Base-by-base conservation (phyloP, 768 basidiomycete genomes). In the Tylopilus balloui region DNA sequence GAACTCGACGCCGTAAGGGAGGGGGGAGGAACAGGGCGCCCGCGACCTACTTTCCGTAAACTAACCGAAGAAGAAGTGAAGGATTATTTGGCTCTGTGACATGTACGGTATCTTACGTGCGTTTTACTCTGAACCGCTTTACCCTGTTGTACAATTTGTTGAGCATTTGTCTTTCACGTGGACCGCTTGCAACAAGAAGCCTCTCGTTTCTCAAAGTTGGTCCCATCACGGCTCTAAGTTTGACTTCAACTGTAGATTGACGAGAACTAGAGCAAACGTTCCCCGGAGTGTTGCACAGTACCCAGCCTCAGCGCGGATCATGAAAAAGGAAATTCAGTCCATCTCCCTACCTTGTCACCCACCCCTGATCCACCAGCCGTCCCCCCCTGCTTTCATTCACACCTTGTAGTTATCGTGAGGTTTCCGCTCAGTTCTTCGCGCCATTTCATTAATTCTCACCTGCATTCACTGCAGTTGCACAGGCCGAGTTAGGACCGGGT, bases 11-110 rank as follows among this genome's bases (percentile, higher is more conserved):
- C 79, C 34, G 85, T 80, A 37, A 84, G 84, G 71, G 73, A 85
- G 57, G 83, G 84, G 38, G 80, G 77, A 45, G 79, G 73, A 59
- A 84, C 79, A 20, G 83, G 79, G 38, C 77, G 88, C 47, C 82
- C 82, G 28, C 88, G 80, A 66, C 87, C 94, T 17, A 89, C 91
- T 19, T 98, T 99, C 75, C 78, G 96, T 67, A 97, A 96, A 71
- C 71, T 99, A 62, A 84, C 83, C 19, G 95, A 99, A 73, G 91
- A 95, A 68, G 96, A 99, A 74, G 91, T 99, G 51, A 81, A 85
- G 54, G 96, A 99, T 72, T 99, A 97, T 72, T 72, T 97, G 66
- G 85, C 90, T 31, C 71, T 92, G 73, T 92, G 83, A 66, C 49
- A 54, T 67, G 65, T 65, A 58, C 19, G 54, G 53, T 66, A 60